Percentiles rank a stretch among this genome's conserved stretches.
These are phyloP conservation scores for Hemisphaericaspora xylanilytica DNA, from an alignment of 1,139 yeast species.

Conservation along the genomic window DNA sequence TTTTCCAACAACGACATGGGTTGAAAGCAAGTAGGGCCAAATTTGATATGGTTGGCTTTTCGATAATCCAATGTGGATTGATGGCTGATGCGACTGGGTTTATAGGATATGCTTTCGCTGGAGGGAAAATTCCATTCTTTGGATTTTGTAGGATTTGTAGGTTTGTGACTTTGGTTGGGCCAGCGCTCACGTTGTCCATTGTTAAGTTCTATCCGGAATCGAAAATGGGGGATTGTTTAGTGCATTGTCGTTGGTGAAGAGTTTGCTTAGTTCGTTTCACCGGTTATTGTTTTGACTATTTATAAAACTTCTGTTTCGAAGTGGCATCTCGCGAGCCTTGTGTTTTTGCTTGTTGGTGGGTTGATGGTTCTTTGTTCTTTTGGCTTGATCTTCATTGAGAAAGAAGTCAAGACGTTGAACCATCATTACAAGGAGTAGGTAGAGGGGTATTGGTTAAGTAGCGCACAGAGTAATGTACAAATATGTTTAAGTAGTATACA, in stretches of 20 bases:
- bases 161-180: conserved; percentile 41
- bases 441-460: too few relatives aligned
- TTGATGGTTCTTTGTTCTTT: conserved; percentile 9
- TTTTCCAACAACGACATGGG: conserved; percentile 25
- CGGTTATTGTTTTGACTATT: conserved; percentile 26
- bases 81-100: conserved; percentile 44
- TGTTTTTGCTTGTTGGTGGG: conserved; percentile 16
- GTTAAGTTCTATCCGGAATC: conserved; percentile 41
- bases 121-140: conserved; percentile 18
- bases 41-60: conserved; percentile 56
- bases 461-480: too few relatives aligned
- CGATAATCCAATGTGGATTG: conserved; percentile 30
- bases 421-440: too few relatives aligned
- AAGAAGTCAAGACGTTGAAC: too few relatives aligned
- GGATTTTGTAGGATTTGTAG: conserved; percentile 38
- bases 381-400: conserved; percentile 11
- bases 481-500: too few relatives aligned
- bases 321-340: conserved; percentile 19
- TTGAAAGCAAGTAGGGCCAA: conserved; percentile 36
- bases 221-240: conserved; percentile 42
- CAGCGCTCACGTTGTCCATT: conserved; percentile 36
- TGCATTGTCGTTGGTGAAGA: conserved; percentile 35
- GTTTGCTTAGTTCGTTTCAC: conserved; percentile 26
- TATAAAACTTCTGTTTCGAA: conserved; percentile 25
- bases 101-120: conserved; percentile 22